Base-by-base conservation (phyloP, 1,284 basidiomycete genomes). In the Cutaneotrichosporon sp. region DNA sequence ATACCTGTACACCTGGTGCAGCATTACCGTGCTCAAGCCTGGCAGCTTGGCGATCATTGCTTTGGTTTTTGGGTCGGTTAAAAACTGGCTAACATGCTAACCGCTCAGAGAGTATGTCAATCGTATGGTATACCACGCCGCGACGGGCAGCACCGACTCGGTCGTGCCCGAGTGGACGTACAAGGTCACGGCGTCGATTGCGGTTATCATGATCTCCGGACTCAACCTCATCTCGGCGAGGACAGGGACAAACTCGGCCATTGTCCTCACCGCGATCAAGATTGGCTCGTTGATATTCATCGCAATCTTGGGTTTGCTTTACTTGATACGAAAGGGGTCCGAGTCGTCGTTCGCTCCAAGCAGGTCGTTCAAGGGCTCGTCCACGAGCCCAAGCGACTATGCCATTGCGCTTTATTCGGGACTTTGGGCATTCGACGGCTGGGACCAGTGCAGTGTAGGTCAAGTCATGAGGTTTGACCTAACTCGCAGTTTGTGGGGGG, bases 361-460 rank as follows among this genome's bases (percentile, higher is more conserved):
- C 30, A 14, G 20, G 4, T 67, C 90, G 15, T 97, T 96, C 63
- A 76, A 79, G 8, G 85, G 82, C 2, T 86, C 90, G 4, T 88
- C 86, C 50, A 81, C 70, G 8, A 87, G 86, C 54, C 87, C 89
- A 1, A 86, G 89, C 3, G 79, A 84, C 3, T 98, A 92, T 74
- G 91, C 94, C 4, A 79, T 98, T 12, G 96, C 94, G 0, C 76
- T 97, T 4, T 99, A 97, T 75, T 94, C 90, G 12, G 91, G 91
- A 0, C 76, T 98, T 1, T 98, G 92, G 91, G 91, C 91, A 1
- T 91, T 90, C 65, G 90, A 93, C 69, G 91, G 93, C 0, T 97
- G 91, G 89, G 72, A 74, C 51, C 67, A 70, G 41, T 71, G 70
- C 49, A 67, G 63, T 51, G 72, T 75, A n/a, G 69, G 75, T 58